phyloP scores from a whole-genome alignment of 2,329 filamentous ascomycete species.

The Pestalotiopsis fici region DNA sequence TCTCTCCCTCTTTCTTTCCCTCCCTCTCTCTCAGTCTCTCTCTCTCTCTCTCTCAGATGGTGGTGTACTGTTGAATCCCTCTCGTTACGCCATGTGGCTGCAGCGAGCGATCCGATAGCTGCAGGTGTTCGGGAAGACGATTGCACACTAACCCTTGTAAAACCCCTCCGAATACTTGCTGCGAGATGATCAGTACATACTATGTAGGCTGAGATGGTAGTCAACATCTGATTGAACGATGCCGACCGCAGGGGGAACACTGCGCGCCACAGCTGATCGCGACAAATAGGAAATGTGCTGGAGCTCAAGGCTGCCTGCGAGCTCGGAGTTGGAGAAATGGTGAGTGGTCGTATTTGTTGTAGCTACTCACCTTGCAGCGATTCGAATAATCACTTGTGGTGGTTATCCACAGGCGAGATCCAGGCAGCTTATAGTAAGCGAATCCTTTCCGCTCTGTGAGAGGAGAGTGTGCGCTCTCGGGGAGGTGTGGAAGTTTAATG shows the following conservation, averaged over 20 bases:
- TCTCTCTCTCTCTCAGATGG: neutral
- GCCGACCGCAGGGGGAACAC: neutral
- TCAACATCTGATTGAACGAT: constrained; percentile 2
- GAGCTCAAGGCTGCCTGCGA: neutral
- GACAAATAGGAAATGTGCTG: constrained; percentile 2
- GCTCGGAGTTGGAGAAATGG: neutral
- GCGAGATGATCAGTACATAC: neutral
- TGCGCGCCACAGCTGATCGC: neutral
- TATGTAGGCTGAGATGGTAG: neutral
- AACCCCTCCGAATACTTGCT: neutral
- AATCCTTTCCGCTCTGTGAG: neutral
- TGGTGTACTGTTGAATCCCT: neutral
- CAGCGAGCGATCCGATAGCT: neutral
- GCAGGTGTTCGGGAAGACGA: neutral
- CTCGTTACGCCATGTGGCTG: neutral
- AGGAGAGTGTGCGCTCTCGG: neutral
- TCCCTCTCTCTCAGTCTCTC: neutral
- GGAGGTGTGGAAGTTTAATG: neutral
- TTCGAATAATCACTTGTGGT: neutral
- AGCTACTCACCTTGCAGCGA: neutral
- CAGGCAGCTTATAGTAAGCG: neutral
- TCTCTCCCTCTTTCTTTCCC: neutral
- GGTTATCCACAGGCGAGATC: neutral
- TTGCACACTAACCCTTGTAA: constrained; percentile 5
- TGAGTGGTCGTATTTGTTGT: neutral